Conservation (phyloP, 345 rosid species). For the Eucalyptus sp. region DNA sequence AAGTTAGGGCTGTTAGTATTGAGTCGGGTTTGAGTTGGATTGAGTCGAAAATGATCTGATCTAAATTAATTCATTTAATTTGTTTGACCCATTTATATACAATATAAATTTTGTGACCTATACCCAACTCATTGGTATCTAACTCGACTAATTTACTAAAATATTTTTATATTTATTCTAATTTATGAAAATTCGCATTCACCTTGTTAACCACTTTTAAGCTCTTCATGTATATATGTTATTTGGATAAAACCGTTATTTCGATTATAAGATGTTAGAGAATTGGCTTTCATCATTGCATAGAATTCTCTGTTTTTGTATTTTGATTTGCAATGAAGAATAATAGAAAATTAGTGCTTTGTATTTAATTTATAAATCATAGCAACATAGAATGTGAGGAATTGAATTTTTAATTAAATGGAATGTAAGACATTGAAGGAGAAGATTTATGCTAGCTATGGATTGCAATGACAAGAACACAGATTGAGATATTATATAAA, state of each 20-base stretch:
- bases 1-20: background rate
- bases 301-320: no score
- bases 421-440: background rate
- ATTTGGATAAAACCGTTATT: no score
- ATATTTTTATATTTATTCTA: no score
- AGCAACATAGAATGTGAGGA: background rate
- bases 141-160: background rate
- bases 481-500: no score
- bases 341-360: no score
- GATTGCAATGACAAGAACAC: background rate
- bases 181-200: background rate
- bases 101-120: background rate
- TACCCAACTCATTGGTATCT: background rate
- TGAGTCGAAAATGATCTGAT: accelerated
- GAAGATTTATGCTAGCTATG: background rate
- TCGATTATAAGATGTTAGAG: background rate
- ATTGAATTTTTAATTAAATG: background rate
- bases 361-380: background rate
- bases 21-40: background rate
- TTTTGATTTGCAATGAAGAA: no score
- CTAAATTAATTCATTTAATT: no score
- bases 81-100: background rate
- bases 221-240: no score
- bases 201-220: no score
- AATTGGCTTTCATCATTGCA: background rate